Percentiles rank a stretch among this genome's conserved stretches.
phyloP scores from a whole-genome alignment of 2,329 filamentous ascomycete species.

The Phialemoniopsis sp. region DNA sequence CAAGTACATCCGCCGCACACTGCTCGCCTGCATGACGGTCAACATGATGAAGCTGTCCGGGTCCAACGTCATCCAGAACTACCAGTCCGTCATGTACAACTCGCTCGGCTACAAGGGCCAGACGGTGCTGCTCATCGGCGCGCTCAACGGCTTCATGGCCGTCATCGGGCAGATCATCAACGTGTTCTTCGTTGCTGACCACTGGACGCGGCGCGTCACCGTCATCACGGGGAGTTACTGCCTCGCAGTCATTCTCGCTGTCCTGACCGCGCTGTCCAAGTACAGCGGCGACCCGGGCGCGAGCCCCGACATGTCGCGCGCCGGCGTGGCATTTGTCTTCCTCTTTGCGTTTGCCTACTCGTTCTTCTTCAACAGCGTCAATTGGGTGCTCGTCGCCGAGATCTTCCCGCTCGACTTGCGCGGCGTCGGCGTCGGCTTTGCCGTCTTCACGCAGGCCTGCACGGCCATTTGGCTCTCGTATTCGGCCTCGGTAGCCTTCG shows the following conservation, averaged over 20 bases:
- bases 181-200: slow-evolving; percentile 19
- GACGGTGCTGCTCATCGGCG: slow-evolving; percentile 41
- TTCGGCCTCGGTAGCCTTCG: slow-evolving; percentile 19
- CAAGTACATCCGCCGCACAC: slow-evolving; percentile 19
- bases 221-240: slow-evolving; percentile 11
- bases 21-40: slow-evolving; percentile 20
- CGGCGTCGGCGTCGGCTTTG: slow-evolving; percentile 54
- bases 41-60: slow-evolving; percentile 23
- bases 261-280: slow-evolving; percentile 15
- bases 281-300: slow-evolving; percentile 8
- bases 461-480: slow-evolving; percentile 24
- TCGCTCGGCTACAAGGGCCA: slow-evolving; percentile 42
- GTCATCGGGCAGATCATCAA: slow-evolving; percentile 22
- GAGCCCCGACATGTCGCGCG: slow-evolving; percentile 14
- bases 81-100: slow-evolving; percentile 27
- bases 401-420: slow-evolving; percentile 48
- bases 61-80: slow-evolving; percentile 24
- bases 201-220: slow-evolving; percentile 18
- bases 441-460: slow-evolving; percentile 19
- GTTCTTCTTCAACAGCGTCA: slow-evolving; percentile 25
- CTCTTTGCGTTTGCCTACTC: slow-evolving; percentile 21
- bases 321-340: slow-evolving; percentile 24
- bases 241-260: slow-evolving; percentile 10
- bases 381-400: slow-evolving; percentile 25
- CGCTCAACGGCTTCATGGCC: slow-evolving; percentile 30